A percentile compares a stretch with the other conserved stretches of the same genome.
Conservation (phyloP, 1,139 yeast species). For the Geotrichum restrictum region DNA sequence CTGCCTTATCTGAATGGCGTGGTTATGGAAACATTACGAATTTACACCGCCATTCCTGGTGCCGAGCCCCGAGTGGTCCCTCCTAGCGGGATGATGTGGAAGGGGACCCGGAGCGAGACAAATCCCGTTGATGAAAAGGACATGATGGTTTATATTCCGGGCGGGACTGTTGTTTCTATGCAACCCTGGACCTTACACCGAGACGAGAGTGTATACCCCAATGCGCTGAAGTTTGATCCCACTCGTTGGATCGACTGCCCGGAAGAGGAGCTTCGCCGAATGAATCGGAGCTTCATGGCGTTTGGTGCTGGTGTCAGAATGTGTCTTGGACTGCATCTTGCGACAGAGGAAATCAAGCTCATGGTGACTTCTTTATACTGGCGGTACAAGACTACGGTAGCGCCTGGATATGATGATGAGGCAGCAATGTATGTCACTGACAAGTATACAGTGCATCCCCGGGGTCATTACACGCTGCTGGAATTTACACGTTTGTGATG, state of each 20-base stretch:
- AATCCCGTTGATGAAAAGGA: not conserved
- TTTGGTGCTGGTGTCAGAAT: constrained; percentile 73
- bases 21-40: constrained; percentile 53
- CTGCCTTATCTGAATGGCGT: constrained; percentile 57
- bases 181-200: constrained; percentile 68
- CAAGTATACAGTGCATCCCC: constrained; percentile 47
- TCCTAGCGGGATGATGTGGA: constrained; percentile 29
- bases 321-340: constrained; percentile 72
- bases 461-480: constrained; percentile 28
- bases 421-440: constrained; percentile 83
- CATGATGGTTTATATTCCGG: constrained; percentile 42
- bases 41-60: constrained; percentile 72
- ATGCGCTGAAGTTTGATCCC: constrained; percentile 53
- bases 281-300: constrained; percentile 58
- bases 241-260: constrained; percentile 57
- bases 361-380: constrained; percentile 53
- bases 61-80: constrained; percentile 62
- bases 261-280: constrained; percentile 42
- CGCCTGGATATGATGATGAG: constrained; percentile 52
- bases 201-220: constrained; percentile 47
- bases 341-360: constrained; percentile 62
- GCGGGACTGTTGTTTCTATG: constrained; percentile 55
- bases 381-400: constrained; percentile 42
- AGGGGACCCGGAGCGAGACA: constrained; percentile 24
- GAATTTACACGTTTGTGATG: constrained; percentile 16